Conservation (phyloP, 2,329 filamentous ascomycete species). For the Fusarium napiforme region DNA sequence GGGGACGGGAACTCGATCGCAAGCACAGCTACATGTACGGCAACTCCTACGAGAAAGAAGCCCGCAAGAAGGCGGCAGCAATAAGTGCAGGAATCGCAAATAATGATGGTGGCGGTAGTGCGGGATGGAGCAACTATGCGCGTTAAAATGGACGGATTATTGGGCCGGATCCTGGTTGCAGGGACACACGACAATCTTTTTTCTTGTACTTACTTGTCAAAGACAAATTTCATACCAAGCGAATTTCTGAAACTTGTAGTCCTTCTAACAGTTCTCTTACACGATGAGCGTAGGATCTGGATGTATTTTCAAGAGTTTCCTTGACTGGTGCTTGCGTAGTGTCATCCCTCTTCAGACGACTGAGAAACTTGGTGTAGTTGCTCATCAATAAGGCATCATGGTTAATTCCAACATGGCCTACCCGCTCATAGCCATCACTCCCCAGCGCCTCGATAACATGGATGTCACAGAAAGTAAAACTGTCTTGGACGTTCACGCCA, state of each 20-base stretch:
- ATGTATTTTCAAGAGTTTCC: fast-evolving
- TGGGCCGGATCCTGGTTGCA: fast-evolving
- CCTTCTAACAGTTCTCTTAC: neutral
- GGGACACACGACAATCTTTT: fast-evolving
- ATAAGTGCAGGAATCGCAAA: fast-evolving
- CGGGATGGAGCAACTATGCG: neutral
- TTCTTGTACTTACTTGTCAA: neutral
- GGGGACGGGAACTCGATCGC: neutral
- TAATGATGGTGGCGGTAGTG: fast-evolving
- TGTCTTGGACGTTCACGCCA: neutral
- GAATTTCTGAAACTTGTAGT: neutral
- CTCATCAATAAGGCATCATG: neutral
- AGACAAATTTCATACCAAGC: neutral
- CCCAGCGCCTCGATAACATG: neutral
- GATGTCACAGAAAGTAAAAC: neutral
- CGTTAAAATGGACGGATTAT: neutral
- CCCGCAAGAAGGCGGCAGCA: fast-evolving
- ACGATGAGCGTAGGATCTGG: neutral
- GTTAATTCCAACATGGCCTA: neutral
- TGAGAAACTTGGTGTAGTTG: fast-evolving
- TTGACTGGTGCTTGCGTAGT: too few species aligned
- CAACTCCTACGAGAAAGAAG: neutral
- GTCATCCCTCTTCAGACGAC: neutral
- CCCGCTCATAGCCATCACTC: neutral
- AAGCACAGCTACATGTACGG: neutral